Conservation (phyloP, 768 basidiomycete genomes). For the Coprinopsis sp. region DNA sequence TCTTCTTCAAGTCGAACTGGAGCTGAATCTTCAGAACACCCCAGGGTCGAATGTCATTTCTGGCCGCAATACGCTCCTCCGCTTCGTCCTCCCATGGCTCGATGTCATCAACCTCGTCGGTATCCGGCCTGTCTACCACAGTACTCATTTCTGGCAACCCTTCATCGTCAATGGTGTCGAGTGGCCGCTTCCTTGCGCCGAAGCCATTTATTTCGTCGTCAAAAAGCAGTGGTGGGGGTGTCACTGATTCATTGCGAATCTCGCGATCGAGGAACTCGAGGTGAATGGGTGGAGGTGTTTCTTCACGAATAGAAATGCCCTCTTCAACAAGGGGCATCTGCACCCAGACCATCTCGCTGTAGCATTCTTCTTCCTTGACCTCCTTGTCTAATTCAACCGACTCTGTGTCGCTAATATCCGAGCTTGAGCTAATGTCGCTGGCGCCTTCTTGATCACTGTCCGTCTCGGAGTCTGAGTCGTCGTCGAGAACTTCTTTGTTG, state of each 20-base stretch:
- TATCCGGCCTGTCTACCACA: neutral
- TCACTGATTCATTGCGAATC: neutral
- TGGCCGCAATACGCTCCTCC: neutral
- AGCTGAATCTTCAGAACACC: conserved; percentile 20
- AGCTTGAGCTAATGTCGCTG: too few relatives aligned
- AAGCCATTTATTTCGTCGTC: neutral
- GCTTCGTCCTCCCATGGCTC: neutral
- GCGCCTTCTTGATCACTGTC: too few relatives aligned
- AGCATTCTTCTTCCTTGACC: neutral
- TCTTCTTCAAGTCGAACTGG: conserved; percentile 20
- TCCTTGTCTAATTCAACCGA: neutral
- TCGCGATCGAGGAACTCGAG: neutral
- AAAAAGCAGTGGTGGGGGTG: neutral
- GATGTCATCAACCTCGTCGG: neutral
- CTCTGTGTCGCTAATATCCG: too few relatives aligned
- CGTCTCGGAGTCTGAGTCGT: too few relatives aligned
- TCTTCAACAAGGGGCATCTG: neutral
- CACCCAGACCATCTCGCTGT: neutral
- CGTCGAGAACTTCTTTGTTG: too few relatives aligned
- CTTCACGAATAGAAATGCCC: neutral
- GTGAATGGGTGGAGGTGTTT: neutral
- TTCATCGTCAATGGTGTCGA: neutral
- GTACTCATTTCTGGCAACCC: neutral
- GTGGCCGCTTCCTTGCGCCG: neutral
- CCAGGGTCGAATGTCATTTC: conserved; percentile 12